A percentile compares a stretch with the other conserved stretches of the same genome.
Conservation (phyloP, 306 rosid genomes). For the Vigna angularis region DNA sequence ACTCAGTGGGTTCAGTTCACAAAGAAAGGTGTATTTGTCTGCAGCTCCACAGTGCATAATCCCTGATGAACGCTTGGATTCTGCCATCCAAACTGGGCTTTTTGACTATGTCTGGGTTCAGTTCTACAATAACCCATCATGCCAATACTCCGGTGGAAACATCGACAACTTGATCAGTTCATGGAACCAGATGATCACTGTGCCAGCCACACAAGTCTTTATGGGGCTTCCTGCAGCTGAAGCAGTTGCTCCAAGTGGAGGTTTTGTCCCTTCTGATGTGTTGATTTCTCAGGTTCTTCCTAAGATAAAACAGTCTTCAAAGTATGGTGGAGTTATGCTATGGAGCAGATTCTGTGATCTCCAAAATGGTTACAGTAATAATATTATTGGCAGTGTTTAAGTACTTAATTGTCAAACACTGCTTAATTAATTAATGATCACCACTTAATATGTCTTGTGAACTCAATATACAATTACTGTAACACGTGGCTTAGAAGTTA, state of each 20-base stretch:
- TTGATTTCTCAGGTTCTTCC: slow-evolving; percentile 36
- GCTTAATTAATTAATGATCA: not conserved
- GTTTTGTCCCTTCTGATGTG: slow-evolving; percentile 29
- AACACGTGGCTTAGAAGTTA: not conserved
- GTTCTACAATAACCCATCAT: slow-evolving; percentile 65
- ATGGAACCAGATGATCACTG: slow-evolving; percentile 58
- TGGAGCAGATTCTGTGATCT: slow-evolving; percentile 34
- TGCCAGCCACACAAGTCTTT: slow-evolving; percentile 46
- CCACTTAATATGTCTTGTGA: not conserved
- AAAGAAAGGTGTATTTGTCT: slow-evolving; percentile 39
- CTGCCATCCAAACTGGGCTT: slow-evolving; percentile 52
- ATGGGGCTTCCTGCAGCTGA: slow-evolving; percentile 65
- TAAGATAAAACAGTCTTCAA: slow-evolving; percentile 2
- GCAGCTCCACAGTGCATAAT: slow-evolving; percentile 66
- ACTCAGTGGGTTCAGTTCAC: slow-evolving; percentile 18
- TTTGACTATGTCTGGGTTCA: slow-evolving; percentile 70
- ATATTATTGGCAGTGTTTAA: not conserved
- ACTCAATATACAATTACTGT: not conserved
- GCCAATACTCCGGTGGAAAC: slow-evolving; percentile 49
- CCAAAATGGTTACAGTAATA: slow-evolving; percentile 3
- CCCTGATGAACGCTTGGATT: slow-evolving; percentile 47
- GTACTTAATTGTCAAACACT: not conserved
- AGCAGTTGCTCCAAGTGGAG: slow-evolving; percentile 51
- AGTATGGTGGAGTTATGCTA: slow-evolving; percentile 43
- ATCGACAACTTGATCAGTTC: slow-evolving; percentile 29